Evolutionary conservation across 768 basidiomycete genomes (phyloP).

Genomic region (Gymnopilus dilepis): DNA sequence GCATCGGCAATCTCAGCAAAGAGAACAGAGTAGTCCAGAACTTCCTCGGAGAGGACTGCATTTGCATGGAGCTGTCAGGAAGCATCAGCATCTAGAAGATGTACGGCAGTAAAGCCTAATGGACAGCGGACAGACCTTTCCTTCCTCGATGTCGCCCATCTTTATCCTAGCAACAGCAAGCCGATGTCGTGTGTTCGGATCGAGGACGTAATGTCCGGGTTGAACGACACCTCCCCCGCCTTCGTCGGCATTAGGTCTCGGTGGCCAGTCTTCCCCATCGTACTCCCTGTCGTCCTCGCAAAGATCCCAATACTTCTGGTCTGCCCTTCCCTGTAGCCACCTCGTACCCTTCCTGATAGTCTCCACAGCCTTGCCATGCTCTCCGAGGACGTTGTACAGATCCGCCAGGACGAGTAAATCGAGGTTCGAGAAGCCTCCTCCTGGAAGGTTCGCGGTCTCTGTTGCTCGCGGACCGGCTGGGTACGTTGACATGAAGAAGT

Average conservation of each 20-base stretch:
- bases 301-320: constrained; percentile 80
- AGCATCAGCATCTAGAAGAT: neutral
- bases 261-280: constrained; percentile 50
- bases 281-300: constrained; percentile 91
- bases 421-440: constrained; percentile 63
- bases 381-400: constrained; percentile 72
- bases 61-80: constrained; percentile 75
- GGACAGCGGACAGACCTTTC: constrained; percentile 61
- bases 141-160: constrained; percentile 80
- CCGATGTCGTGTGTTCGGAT: constrained; percentile 81
- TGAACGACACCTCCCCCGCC: constrained; percentile 47
- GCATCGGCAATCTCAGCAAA: constrained; percentile 88
- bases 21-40: constrained; percentile 75
- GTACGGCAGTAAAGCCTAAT: no score
- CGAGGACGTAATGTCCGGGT: constrained; percentile 65
- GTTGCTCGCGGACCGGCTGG: constrained; percentile 43
- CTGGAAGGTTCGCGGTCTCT: constrained; percentile 33
- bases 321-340: constrained; percentile 87
- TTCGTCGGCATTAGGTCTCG: constrained; percentile 35
- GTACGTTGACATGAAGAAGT: constrained; percentile 60
- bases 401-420: constrained; percentile 89
- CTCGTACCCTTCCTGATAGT: constrained; percentile 77
- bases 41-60: constrained; percentile 72
- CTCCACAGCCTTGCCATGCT: constrained; percentile 69
- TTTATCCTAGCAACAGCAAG: constrained; percentile 84